phyloP scores from a whole-genome alignment of 2,329 filamentous ascomycete genomes.

The Trichoderma sp. region DNA sequence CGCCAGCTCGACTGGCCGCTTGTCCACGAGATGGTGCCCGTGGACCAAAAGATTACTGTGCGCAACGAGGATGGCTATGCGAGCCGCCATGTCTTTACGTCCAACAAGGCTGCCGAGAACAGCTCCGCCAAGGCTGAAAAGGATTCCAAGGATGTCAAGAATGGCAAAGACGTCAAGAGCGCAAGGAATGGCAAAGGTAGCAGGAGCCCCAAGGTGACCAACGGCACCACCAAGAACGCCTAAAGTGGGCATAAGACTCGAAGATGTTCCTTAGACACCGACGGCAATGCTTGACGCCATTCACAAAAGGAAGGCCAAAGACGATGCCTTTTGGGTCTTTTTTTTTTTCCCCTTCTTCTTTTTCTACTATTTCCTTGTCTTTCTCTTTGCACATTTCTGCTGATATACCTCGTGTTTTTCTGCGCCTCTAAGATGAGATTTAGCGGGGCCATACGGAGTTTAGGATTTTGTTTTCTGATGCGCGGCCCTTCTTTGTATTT shows the following conservation, averaged over 20 bases:
- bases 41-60: slow-evolving; percentile 62
- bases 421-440: background rate
- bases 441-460: background rate
- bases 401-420: background rate
- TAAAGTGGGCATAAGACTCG: background rate
- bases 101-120: slow-evolving; percentile 18
- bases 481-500: background rate
- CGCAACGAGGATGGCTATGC: slow-evolving; percentile 39
- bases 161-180: background rate
- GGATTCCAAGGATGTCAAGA: background rate
- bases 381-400: background rate
- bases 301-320: background rate
- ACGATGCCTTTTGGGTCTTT: background rate
- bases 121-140: background rate
- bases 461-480: background rate
- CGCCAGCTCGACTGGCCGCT: slow-evolving; percentile 79
- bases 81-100: slow-evolving; percentile 44
- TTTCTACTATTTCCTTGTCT: background rate
- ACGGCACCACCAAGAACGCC: background rate
- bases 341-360: background rate
- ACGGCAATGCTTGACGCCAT: background rate
- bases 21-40: slow-evolving; percentile 79
- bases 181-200: background rate
- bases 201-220: background rate
- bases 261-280: background rate